phyloP scores from a whole-genome alignment of 495 filamentous ascomycete species.

The Pyrenopolyporus hunteri region DNA sequence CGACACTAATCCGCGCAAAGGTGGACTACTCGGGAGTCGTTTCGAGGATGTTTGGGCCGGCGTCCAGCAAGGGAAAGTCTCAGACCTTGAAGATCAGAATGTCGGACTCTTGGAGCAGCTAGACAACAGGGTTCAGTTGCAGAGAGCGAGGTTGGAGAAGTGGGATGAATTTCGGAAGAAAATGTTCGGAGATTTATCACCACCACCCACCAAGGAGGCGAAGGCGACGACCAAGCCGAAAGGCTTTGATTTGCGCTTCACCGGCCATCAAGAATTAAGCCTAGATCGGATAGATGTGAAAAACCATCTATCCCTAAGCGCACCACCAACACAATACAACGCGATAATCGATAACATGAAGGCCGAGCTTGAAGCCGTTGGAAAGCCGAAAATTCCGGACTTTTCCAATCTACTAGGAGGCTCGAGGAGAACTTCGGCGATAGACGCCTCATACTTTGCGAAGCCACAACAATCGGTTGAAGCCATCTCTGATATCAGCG shows the following conservation, averaged over 20 bases:
- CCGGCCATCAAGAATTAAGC: slow-evolving; percentile 50
- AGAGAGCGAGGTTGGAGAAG: slow-evolving; percentile 67
- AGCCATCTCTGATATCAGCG: slow-evolving; percentile 53
- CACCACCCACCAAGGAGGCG: slow-evolving; percentile 18
- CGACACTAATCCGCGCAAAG: slow-evolving; percentile 61
- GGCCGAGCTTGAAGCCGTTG: slow-evolving; percentile 46
- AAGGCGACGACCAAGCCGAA: slow-evolving; percentile 39
- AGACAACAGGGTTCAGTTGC: slow-evolving; percentile 63
- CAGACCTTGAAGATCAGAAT: slow-evolving; percentile 54
- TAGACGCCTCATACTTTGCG: slow-evolving; percentile 7
- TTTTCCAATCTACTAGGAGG: slow-evolving; percentile 26
- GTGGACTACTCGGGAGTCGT: slow-evolving; percentile 65
- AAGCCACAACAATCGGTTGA: slow-evolving; percentile 36
- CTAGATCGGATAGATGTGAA: slow-evolving; percentile 31
- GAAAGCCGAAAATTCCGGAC: slow-evolving; percentile 33
- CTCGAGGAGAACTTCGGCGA: slow-evolving; percentile 4
- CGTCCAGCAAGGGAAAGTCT: slow-evolving; percentile 60
- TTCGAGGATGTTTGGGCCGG: slow-evolving; percentile 73
- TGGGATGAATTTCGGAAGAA: slow-evolving; percentile 73
- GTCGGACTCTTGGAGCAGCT: slow-evolving; percentile 64
- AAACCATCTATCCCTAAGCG: slow-evolving; percentile 7
- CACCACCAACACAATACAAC: slow-evolving; percentile 49
- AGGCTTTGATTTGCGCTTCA: slow-evolving; percentile 57
- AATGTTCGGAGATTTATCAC: slow-evolving; percentile 49
- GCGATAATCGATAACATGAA: slow-evolving; percentile 50